Evolutionary conservation across 352 stramenopile genomes (phyloP), one percentile per base, ranked within the genome.

Genomic region (Pythium volutum): DNA sequence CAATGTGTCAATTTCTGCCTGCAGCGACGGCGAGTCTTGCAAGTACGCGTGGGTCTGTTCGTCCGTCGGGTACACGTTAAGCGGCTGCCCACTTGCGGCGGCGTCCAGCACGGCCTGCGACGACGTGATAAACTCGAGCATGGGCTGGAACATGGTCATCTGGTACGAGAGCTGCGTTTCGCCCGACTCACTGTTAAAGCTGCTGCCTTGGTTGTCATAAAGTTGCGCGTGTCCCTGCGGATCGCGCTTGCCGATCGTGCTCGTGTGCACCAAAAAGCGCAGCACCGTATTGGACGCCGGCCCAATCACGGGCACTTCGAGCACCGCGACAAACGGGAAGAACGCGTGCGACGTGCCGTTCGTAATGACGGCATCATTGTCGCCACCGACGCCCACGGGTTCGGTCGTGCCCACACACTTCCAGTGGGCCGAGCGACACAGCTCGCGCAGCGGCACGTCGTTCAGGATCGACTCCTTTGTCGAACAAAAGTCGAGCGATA

Each of bases 91-190:
- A 47, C 81, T 91, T 2, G 86, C 84, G 22, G 86, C 84, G 14
- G 86, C 86, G 23, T 95, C 86, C 12, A 95, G 67, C 15, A 95
- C 84, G 14, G 86, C 84, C 58, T 95, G 86, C 5, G 86, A 90
- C 2, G 86, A 88, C 22, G 86, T 93, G 22, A 95, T 79, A 71
- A 95, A 95, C 67, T 95, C 86, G 20, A 93, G 66, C 41, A 93
- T 64, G 12, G 86, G 86, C 43, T 91, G 82, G 57, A 93, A 93
- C 83, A 91, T 91, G 1, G 81, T 92, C 81, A 93, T 93, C 63
- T 93, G 81, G 61, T 90, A 93, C 16, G 84, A 90, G 25, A 90
- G 50, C 29, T 78, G 70, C 7, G 56, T 59, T 11, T 69, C 61
- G 12, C n/a, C 47, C 12, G 54, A 62, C 7, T 70, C 64, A 20